A percentile compares a stretch with the other conserved stretches of the same genome.
These are phyloP conservation scores for Cercospora citrullina DNA, from an alignment of 2,329 filamentous ascomycete genomes.

Conservation along the genomic window DNA sequence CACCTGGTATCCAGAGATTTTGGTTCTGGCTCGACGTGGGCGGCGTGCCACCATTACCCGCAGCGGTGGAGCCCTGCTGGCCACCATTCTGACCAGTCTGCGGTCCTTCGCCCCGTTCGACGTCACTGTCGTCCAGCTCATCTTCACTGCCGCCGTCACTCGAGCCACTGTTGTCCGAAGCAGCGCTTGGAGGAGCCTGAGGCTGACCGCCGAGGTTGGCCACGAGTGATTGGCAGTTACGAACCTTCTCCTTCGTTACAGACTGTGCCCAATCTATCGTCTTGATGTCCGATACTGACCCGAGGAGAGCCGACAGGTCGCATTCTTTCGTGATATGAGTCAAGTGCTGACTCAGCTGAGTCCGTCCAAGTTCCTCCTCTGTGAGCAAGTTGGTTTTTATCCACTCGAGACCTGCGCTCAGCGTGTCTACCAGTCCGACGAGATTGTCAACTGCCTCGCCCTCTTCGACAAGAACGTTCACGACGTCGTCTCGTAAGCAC, in stretches of 20 bases:
- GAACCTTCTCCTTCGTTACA: background rate
- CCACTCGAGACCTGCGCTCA: no score
- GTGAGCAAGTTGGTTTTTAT: no score
- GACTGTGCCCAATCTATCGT: background rate
- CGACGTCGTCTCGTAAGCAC: no score
- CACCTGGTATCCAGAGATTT: background rate
- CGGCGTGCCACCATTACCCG: background rate
- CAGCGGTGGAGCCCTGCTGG: background rate
- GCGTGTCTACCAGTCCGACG: no score
- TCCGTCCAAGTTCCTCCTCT: no score
- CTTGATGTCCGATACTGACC: background rate
- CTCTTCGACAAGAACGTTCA: no score
- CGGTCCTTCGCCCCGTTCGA: background rate
- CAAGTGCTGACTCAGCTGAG: background rate
- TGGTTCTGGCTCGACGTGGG: background rate
- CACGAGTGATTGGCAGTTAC: background rate
- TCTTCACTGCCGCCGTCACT: background rate
- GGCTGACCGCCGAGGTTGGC: background rate
- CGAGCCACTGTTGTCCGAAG: background rate
- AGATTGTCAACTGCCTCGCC: no score
- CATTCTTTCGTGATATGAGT: background rate
- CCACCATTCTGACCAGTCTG: background rate
- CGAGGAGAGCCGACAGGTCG: background rate
- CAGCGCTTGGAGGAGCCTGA: background rate
- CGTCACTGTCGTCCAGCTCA: background rate